phyloP scores from a whole-genome alignment of 2,329 filamentous ascomycete species.

The Neonectria coccinea region DNA sequence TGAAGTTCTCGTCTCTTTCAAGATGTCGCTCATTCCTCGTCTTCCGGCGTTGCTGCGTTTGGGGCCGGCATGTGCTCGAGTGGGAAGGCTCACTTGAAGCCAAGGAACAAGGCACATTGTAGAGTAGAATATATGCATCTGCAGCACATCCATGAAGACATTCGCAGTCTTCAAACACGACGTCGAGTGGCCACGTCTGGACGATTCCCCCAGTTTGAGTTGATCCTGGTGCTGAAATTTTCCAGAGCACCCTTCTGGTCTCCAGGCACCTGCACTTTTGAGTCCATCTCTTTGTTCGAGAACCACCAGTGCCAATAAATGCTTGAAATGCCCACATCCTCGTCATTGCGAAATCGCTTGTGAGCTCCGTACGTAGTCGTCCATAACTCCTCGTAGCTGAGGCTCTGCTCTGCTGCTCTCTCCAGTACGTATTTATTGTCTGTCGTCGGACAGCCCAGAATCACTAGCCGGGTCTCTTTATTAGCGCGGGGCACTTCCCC shows the following conservation, averaged over 20 bases:
- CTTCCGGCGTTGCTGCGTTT: no score
- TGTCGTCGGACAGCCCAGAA: slow-evolving; percentile 13
- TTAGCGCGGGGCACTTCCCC: slow-evolving; percentile 52
- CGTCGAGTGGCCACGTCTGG: no score
- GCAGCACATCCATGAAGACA: no score
- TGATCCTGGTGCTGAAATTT: not conserved
- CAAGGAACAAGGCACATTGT: no score
- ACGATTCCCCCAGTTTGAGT: no score
- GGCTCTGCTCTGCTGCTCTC: slow-evolving; percentile 23
- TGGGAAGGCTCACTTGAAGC: no score
- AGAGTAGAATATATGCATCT: no score
- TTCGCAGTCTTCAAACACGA: no score
- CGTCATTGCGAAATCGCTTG: not conserved
- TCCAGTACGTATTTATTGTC: not conserved
- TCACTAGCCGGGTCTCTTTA: slow-evolving; percentile 37
- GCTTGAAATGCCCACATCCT: not conserved
- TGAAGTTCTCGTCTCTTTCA: no score
- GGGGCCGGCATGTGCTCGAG: no score
- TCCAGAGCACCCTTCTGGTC: not conserved
- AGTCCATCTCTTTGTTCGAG: not conserved
- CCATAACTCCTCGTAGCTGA: slow-evolving; percentile 8
- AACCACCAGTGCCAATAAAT: not conserved
- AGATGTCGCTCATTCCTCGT: no score
- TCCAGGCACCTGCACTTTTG: not conserved
- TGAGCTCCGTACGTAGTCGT: not conserved